These are phyloP conservation scores for Penicillium paneum DNA, from an alignment of 2,329 filamentous ascomycete genomes.

Conservation along the genomic window DNA sequence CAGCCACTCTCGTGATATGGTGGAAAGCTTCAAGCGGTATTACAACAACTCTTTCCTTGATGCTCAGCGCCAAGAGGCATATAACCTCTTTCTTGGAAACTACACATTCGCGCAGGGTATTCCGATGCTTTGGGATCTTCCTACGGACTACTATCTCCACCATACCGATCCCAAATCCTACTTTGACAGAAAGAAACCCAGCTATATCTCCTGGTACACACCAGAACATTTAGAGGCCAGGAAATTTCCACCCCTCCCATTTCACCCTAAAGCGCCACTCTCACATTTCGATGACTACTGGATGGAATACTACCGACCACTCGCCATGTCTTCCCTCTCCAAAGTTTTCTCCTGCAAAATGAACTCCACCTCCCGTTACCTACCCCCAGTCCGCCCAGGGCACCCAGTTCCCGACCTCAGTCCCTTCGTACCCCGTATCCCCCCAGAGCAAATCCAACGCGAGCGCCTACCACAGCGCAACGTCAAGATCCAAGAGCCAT, in stretches of 20 bases:
- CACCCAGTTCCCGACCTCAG: conserved; percentile 71
- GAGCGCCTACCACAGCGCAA: conserved; percentile 54
- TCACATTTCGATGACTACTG: conserved; percentile 86
- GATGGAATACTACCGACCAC: conserved; percentile 92
- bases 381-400: conserved; percentile 67
- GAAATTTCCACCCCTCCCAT: conserved; percentile 50
- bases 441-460: conserved; percentile 53
- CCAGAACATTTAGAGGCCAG: conserved; percentile 66
- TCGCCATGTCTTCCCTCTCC: conserved; percentile 79
- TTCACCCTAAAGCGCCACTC: conserved; percentile 31
- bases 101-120: conserved; percentile 85
- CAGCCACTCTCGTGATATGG: conserved; percentile 95
- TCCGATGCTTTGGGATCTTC: conserved; percentile 94
- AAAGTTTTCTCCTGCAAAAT: conserved; percentile 93
- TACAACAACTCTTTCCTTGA: conserved; percentile 99
- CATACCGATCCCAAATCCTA: conserved; percentile 77
- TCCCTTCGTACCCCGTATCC: conserved; percentile 77
- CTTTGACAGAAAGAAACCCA: conserved; percentile 59
- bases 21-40: conserved; percentile 97
- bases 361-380: conserved; percentile 82
- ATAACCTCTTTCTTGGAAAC: conserved; percentile 94
- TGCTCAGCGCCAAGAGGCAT: conserved; percentile 95
- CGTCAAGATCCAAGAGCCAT: conserved; percentile 65
- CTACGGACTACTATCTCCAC: conserved; percentile 94
- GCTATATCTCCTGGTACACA: conserved; percentile 90